Conservation (phyloP, 2,329 filamentous ascomycete species). For the Bipolaris bicolor region DNA sequence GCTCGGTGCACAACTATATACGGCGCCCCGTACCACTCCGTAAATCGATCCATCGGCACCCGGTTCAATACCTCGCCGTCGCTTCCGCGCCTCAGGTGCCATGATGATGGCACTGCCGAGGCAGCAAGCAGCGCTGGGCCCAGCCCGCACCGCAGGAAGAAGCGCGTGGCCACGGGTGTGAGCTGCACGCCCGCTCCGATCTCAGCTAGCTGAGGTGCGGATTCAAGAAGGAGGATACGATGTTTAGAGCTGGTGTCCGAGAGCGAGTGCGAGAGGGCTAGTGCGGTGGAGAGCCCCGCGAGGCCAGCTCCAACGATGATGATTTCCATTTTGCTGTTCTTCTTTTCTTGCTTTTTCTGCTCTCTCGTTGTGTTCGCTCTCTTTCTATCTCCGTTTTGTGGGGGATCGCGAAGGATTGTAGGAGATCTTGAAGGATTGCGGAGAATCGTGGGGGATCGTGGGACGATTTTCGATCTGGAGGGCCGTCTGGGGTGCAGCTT, state of each 20-base stretch:
- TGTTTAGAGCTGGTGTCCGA: not conserved
- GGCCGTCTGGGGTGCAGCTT: not conserved
- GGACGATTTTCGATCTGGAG: not conserved
- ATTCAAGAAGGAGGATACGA: not conserved
- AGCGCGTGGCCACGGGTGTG: not conserved
- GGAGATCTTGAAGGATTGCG: not conserved
- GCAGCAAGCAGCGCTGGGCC: not conserved
- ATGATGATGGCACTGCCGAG: not conserved
- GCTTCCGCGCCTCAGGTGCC: not conserved
- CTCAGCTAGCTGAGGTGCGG: not conserved
- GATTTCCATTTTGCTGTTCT: not conserved
- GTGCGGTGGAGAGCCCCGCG: not conserved
- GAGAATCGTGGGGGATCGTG: not conserved
- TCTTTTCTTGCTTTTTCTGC: not conserved
- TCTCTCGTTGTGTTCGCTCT: not conserved
- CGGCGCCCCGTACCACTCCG: not conserved
- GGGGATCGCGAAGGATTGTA: not conserved
- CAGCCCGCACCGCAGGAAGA: not conserved
- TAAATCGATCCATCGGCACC: not conserved
- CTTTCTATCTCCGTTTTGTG: not conserved
- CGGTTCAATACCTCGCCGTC: not conserved
- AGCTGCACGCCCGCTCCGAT: not conserved
- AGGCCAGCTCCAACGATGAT: not conserved
- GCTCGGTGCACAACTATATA: not conserved
- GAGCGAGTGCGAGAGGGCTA: not conserved